phyloP scores from a whole-genome alignment of 2,329 filamentous ascomycete genomes.

The Sarocladiaceae sp. region DNA sequence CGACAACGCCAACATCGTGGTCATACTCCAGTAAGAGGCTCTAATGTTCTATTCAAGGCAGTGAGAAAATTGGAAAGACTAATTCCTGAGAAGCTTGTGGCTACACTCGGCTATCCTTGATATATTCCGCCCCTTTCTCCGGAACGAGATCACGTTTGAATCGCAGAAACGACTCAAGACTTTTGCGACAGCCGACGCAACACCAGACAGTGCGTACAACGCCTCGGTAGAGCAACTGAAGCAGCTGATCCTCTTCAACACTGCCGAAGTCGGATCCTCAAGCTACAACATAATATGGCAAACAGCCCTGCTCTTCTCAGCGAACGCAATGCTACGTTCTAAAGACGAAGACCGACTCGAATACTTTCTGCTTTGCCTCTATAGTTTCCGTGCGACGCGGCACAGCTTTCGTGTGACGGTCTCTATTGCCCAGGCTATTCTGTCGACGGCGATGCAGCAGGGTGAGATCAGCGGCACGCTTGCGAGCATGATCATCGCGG shows the following conservation, averaged over 20 bases:
- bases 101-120: slow-evolving; percentile 32
- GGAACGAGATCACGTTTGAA: slow-evolving; percentile 5
- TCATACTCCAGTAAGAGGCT: slow-evolving; percentile 30
- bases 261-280: slow-evolving; percentile 25
- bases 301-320: slow-evolving; percentile 32
- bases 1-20: slow-evolving; percentile 26
- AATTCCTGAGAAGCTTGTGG: slow-evolving; percentile 28
- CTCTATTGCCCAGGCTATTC: slow-evolving; percentile 26
- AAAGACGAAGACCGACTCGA: slow-evolving; percentile 22
- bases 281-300: slow-evolving; percentile 35
- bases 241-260: slow-evolving; percentile 30
- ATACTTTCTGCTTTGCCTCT: slow-evolving; percentile 33
- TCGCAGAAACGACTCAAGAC: slow-evolving; percentile 20
- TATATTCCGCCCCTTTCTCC: slow-evolving; percentile 24
- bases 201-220: slow-evolving; percentile 24
- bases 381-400: slow-evolving; percentile 30
- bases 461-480: slow-evolving; percentile 23
- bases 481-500: slow-evolving; percentile 22
- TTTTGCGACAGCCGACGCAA: slow-evolving; percentile 23
- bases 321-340: slow-evolving; percentile 29
- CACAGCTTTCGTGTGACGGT: slow-evolving; percentile 30
- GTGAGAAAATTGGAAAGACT: not conserved
- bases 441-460: slow-evolving; percentile 30
- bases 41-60: slow-evolving; percentile 3
- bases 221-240: slow-evolving; percentile 35